phyloP scores from a whole-genome alignment of 164 flowering plant species.

The Piper betle region DNA sequence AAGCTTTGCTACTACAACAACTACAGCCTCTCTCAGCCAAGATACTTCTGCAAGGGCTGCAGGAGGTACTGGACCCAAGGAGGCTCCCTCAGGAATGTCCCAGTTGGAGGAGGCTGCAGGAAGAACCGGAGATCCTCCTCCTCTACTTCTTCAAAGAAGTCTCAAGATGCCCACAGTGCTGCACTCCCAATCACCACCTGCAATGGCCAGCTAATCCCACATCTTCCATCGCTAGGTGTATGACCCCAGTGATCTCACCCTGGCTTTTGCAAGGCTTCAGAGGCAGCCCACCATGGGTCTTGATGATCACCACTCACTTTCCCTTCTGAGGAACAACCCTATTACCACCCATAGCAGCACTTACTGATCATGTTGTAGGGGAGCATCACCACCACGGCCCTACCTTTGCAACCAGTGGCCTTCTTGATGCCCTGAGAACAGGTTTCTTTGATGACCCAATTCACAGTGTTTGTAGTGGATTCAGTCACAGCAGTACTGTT shows the following conservation, averaged over 20 bases:
- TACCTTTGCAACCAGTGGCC: constrained; percentile 10
- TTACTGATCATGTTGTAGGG: no score
- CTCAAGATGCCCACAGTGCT: constrained; percentile 19
- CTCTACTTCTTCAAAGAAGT: constrained; percentile 30
- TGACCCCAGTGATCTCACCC: constrained; percentile 47
- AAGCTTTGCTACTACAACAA: constrained; percentile 98
- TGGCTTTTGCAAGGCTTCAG: constrained; percentile 58
- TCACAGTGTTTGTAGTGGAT: not conserved
- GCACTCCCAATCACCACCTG: constrained; percentile 8
- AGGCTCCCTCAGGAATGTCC: constrained; percentile 84
- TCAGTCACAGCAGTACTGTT: no score
- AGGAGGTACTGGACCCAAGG: constrained; percentile 97
- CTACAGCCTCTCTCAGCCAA: constrained; percentile 87
- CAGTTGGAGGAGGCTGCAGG: constrained; percentile 95
- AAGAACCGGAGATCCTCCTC: constrained; percentile 65
- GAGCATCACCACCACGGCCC: constrained; percentile 1
- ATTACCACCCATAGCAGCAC: not conserved
- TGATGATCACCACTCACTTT: constrained; percentile 16
- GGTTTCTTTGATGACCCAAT: constrained; percentile 30
- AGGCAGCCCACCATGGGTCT: constrained; percentile 32
- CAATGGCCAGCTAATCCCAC: constrained; percentile 12
- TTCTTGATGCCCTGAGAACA: constrained; percentile 30
- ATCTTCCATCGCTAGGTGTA: constrained; percentile 22
- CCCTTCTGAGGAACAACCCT: constrained; percentile 22
- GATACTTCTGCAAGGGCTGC: constrained; percentile 91